These are phyloP conservation scores for Moricandia moricandioides DNA, from an alignment of 345 rosid genomes.

Conservation along the genomic window DNA sequence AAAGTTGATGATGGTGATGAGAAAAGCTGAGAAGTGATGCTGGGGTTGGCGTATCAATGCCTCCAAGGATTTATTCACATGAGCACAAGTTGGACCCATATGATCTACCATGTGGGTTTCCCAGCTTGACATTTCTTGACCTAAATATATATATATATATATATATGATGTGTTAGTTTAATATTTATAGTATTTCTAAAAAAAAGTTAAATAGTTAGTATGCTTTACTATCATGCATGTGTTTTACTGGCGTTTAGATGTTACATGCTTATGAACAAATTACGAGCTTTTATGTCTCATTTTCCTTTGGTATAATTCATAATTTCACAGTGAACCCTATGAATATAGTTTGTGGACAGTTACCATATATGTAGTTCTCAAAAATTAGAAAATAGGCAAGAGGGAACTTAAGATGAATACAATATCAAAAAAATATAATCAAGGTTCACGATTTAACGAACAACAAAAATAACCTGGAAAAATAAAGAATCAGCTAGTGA, in stretches of 20 bases:
- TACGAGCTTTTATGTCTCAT: not conserved
- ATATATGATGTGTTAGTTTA: not conserved
- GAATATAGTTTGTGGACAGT: not conserved
- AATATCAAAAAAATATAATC: not conserved
- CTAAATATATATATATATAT: not conserved
- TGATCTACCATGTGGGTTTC: constrained; percentile 27
- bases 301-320: not conserved
- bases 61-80: constrained; percentile 43
- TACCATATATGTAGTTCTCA: not conserved
- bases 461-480: too few relatives aligned
- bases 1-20: constrained; percentile 30
- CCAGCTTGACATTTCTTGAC: not conserved
- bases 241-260: not conserved
- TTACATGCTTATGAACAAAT: not conserved
- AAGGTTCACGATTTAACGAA: not conserved
- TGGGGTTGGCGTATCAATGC: constrained; percentile 38
- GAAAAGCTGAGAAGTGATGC: constrained; percentile 34
- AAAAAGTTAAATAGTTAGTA: too few relatives aligned
- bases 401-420: not conserved
- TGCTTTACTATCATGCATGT: not conserved
- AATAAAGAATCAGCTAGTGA: not conserved
- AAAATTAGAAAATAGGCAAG: not conserved
- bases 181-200: not conserved
- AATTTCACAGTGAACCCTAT: not conserved
- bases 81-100: constrained; percentile 39